These are phyloP conservation scores for Murraya koenigii DNA, from an alignment of 345 rosid genomes.

Conservation along the genomic window DNA sequence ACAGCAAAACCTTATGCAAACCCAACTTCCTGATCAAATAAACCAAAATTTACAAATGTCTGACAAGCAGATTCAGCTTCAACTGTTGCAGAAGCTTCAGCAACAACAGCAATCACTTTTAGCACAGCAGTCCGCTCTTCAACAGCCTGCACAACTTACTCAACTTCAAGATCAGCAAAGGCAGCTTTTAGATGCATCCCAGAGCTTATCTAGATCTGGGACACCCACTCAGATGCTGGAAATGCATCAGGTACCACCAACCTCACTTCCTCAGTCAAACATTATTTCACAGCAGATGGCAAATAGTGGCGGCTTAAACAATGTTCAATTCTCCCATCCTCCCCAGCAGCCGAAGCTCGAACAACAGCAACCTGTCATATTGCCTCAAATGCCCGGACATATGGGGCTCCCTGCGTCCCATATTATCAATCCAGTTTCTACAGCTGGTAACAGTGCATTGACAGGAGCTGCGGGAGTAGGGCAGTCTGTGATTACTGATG, in stretches of 20 bases:
- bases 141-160: conserved; percentile 38
- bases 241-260: conserved; percentile 36
- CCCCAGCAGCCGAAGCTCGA: conserved; percentile 39
- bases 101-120: conserved; percentile 54
- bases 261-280: conserved; percentile 40
- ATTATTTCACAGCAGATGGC: conserved; percentile 38
- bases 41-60: conserved; percentile 45
- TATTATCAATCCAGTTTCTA: conserved; percentile 28
- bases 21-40: conserved; percentile 44
- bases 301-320: conserved; percentile 31
- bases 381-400: conserved; percentile 42
- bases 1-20: conserved; percentile 38
- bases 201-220: conserved; percentile 47
- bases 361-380: conserved; percentile 39
- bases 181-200: conserved; percentile 51
- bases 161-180: conserved; percentile 55
- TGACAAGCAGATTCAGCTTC: conserved; percentile 58
- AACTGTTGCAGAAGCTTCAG: conserved; percentile 75
- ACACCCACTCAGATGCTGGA: conserved; percentile 40
- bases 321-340: conserved; percentile 36
- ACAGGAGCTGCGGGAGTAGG: conserved; percentile 36
- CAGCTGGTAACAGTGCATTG: conserved; percentile 32
- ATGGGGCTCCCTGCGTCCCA: conserved; percentile 30
- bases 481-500: conserved; percentile 54
- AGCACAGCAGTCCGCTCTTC: conserved; percentile 45